Evolutionary conservation across 2,329 filamentous ascomycete species (phyloP).

Genomic region (Trichoderma endophyticum): DNA sequence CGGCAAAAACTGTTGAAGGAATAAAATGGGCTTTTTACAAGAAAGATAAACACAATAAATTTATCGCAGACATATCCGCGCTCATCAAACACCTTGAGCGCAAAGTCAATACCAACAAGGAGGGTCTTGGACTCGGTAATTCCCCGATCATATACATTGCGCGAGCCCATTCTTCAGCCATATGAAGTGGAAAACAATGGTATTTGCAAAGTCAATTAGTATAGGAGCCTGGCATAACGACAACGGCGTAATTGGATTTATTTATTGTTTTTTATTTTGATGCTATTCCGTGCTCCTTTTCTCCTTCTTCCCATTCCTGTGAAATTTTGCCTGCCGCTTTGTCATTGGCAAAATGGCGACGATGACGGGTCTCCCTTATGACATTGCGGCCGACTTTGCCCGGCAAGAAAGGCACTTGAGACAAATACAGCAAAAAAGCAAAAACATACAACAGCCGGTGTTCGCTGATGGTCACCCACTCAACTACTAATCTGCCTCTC

Average conservation of each 20-base stretch:
- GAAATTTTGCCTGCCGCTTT: too few species aligned
- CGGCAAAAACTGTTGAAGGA: neutral
- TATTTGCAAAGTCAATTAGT: neutral
- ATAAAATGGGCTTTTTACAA: conserved; percentile 1
- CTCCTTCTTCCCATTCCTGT: too few species aligned
- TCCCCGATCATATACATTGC: neutral
- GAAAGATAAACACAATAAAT: neutral
- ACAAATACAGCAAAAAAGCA: too few species aligned
- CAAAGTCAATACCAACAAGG: neutral
- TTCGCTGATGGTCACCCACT: too few species aligned
- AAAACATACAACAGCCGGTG: too few species aligned
- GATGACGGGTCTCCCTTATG: too few species aligned
- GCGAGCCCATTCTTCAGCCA: neutral
- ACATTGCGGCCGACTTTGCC: too few species aligned
- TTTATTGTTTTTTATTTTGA: neutral
- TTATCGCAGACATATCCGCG: neutral
- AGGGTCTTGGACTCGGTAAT: neutral
- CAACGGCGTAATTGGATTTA: neutral
- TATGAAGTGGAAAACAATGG: neutral
- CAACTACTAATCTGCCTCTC: too few species aligned
- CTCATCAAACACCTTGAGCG: neutral
- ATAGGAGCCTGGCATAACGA: neutral
- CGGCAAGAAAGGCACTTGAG: too few species aligned
- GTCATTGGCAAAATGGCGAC: too few species aligned
- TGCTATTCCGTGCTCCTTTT: too few species aligned